Evolutionary conservation across 805 yeast genomes (phyloP).

Genomic region (Kazachstania martiniae): DNA sequence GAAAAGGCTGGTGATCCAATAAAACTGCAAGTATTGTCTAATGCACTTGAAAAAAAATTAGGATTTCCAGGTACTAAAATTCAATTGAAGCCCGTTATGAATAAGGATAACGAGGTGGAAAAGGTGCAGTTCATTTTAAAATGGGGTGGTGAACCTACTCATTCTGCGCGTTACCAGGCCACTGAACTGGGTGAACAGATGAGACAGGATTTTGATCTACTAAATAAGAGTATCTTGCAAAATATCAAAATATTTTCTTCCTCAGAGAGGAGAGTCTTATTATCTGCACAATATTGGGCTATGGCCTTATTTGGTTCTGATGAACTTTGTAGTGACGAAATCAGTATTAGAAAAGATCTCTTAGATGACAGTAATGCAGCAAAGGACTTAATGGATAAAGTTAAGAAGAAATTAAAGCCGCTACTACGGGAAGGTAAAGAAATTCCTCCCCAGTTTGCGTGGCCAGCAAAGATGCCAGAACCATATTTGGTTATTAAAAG

Average conservation of each 20-base stretch:
- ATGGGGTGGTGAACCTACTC: slow-evolving; percentile 99
- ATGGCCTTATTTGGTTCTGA: slow-evolving; percentile 64
- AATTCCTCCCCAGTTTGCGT: slow-evolving; percentile 94
- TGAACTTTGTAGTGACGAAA: slow-evolving; percentile 63
- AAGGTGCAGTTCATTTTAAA: slow-evolving; percentile 92
- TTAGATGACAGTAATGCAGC: slow-evolving; percentile 97
- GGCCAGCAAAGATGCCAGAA: slow-evolving; percentile 98
- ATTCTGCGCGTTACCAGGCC: slow-evolving; percentile 90
- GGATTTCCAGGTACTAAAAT: slow-evolving; percentile 92
- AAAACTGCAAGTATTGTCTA: slow-evolving; percentile 64
- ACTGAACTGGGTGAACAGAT: slow-evolving; percentile 91
- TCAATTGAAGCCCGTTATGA: slow-evolving; percentile 82
- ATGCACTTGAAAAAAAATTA: slow-evolving; percentile 82
- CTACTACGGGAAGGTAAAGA: slow-evolving; percentile 88
- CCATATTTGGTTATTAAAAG: slow-evolving; percentile 89
- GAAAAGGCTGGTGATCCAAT: slow-evolving; percentile 69
- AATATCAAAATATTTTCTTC: slow-evolving; percentile 83
- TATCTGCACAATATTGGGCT: slow-evolving; percentile 84
- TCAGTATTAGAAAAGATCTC: slow-evolving; percentile 78
- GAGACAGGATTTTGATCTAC: slow-evolving; percentile 79
- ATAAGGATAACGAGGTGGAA: slow-evolving; percentile 62
- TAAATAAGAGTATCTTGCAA: slow-evolving; percentile 74
- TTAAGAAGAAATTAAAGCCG: slow-evolving; percentile 91
- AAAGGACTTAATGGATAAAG: slow-evolving; percentile 94
- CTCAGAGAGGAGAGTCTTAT: slow-evolving; percentile 88